Conservation (phyloP, 108 stramenopile genomes). For the Mayamaea pseudoterrestris region DNA sequence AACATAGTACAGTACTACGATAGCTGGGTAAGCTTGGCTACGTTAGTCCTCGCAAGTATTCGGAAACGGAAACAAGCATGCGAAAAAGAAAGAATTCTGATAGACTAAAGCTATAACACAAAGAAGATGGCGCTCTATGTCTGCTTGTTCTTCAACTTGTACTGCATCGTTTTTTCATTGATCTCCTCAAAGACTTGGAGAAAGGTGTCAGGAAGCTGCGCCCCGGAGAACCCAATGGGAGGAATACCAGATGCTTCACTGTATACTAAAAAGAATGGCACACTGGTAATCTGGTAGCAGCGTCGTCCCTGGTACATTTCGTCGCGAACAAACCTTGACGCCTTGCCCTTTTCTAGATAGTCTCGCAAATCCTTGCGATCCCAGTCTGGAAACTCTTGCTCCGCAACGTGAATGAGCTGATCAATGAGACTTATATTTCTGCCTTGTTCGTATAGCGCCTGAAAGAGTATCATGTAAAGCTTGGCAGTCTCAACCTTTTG, state of each 20-base stretch:
- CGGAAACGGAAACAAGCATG: too few relatives aligned
- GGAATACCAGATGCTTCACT: slow-evolving; percentile 6
- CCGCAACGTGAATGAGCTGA: slow-evolving; percentile 22
- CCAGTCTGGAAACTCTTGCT: slow-evolving; percentile 9
- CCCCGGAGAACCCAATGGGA: slow-evolving; percentile 56
- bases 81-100: too few relatives aligned
- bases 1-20: too few relatives aligned
- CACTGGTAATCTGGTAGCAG: slow-evolving; percentile 37
- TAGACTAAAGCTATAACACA: too few relatives aligned
- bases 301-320: slow-evolving; percentile 42
- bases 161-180: slow-evolving; percentile 4
- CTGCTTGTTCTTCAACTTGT: too few relatives aligned
- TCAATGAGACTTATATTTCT: slow-evolving; percentile 44
- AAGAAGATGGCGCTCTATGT: too few relatives aligned
- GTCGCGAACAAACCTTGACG: slow-evolving; percentile 21
- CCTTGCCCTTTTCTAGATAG: slow-evolving; percentile 25
- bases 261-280: slow-evolving; percentile 54
- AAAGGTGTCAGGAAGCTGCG: slow-evolving; percentile 39
- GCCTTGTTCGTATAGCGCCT: slow-evolving; percentile 55
- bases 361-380: slow-evolving; percentile 23
- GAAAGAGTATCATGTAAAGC: slow-evolving; percentile 44
- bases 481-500: slow-evolving; percentile 35
- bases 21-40: too few relatives aligned
- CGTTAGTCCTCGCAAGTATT: too few relatives aligned
- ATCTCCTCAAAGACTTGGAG: slow-evolving; percentile 45